Evolutionary conservation across 1,284 basidiomycete genomes (phyloP), one percentile per base, ranked within the genome.

Genomic region (Boletus semigastroideus): DNA sequence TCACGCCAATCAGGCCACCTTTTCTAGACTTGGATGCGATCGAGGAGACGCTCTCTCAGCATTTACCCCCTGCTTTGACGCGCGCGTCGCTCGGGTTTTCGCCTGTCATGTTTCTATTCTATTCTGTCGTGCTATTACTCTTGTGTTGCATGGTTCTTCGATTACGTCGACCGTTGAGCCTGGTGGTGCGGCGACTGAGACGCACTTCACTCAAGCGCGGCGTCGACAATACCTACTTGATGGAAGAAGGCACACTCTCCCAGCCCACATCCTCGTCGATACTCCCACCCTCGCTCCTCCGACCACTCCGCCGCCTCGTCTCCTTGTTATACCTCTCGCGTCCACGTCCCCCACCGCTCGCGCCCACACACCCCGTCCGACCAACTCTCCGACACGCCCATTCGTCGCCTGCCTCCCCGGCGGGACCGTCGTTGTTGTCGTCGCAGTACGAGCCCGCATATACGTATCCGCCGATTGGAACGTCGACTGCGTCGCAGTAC

Each of bases 81-180:
- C 75, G 83, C 40, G 70, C 78, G 25, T 82, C 82, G 1, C 76
- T 90, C 33, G 87, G 87, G 0, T 88, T 89, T 65, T 87, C 87
- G 3, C 80, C 81, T 14, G 73, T 87, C 20, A 67, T 80, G 16
- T 72, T 86, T 60, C 55, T 86, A 7, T 75, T 86, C 60, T 83
- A 81, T 60, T 51, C 77, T 11, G 59, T 76, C 45, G 57, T 78
- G 34, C 60, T 78, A 31, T 63, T 73, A 39, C 47, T 79, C 30
- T 42, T 81, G 46, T 52, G 75, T 17, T 65, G 77, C 41, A 57
- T 82, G 37, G 65, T 66, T 22, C 82, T 75, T 55, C 83, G 86
- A 6, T 59, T 90, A 52, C 79, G 85, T 38, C 77, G 80, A 44
- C 73, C 74, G 28, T 61, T 87, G 11, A 73, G 80, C 25, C 63